Evolutionary conservation across 352 stramenopile species (phyloP), one percentile per base, ranked within the genome.

Genomic region (Globisporangium nunn): DNA sequence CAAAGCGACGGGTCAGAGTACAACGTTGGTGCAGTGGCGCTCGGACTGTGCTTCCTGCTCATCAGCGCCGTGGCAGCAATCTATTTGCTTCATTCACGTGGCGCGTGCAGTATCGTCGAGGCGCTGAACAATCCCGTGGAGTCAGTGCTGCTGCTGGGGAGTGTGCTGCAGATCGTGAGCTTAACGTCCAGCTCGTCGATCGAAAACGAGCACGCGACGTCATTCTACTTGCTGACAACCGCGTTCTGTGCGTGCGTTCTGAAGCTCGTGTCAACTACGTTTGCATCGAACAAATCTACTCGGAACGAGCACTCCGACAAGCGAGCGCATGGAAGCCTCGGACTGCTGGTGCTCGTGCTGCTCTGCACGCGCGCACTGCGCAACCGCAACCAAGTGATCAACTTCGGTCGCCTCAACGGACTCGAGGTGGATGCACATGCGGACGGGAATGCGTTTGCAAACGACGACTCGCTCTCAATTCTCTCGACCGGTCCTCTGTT

Each of bases 201-300:
- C 37, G 87, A 96, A 54, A 96, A 96, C 59, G 87, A 96, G 55
- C 87, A 96, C 55, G 85, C 84, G 12, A 92, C 81, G 10, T 63
- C 62, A 6, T 94, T 93, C 57, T 92, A 93, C 64, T 58, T 94
- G 45, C 62, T 76, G 6, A 86, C 75, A 0, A 83, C 70, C 4
- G 59, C 82, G 14, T 57, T 91, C 0, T 37, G 81, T 29, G 63
- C 56, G 0, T 39, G 61, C 17, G 59, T 44, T 29, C 43, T 66
- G 18, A 39, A 59, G 3, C 11, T 85, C 3, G 12, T 73, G 11
- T 18, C 56, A n/a, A 10, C 4, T 10, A 29, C 11, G 4, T 17
- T 4, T 43, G 37, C 12, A 3, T 17, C 37, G 37, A 4, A 43
- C 7, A 17, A 17, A 12, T 17, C 37, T 12, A 0, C 11, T 3